phyloP scores from a whole-genome alignment of 257 asterid species.

The Fraxinus cuspidata region DNA sequence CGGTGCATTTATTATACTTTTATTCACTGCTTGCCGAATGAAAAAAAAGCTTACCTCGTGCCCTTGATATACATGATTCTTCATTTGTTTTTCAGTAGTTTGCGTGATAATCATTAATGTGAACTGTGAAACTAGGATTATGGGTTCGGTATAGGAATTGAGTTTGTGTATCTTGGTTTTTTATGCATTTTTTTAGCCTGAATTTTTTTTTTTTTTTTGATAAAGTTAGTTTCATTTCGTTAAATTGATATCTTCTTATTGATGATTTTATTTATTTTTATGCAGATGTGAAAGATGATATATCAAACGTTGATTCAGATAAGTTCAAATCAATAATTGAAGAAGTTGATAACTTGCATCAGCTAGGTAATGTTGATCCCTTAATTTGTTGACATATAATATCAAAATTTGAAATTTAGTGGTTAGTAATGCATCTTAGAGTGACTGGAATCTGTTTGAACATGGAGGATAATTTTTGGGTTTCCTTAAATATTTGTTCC shows the following conservation, averaged over 20 bases:
- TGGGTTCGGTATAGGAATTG: background rate
- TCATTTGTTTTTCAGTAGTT: background rate
- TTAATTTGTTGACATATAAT: background rate
- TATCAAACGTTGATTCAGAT: conserved; percentile 61
- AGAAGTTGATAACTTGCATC: conserved; percentile 82
- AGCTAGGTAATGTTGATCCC: conserved; percentile 55
- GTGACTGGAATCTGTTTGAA: background rate
- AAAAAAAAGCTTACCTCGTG: background rate
- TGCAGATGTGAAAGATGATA: conserved; percentile 87
- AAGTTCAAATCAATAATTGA: conserved; percentile 67
- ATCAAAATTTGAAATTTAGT: background rate
- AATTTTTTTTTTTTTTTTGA: no score
- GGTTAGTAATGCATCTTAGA: background rate
- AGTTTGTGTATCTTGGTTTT: background rate
- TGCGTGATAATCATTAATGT: background rate
- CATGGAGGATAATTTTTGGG: background rate
- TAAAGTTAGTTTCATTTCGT: background rate
- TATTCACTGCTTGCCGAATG: background rate
- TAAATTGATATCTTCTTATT: background rate
- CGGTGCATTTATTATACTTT: background rate
- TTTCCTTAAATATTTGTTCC: background rate
- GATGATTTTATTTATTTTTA: conserved; percentile 6
- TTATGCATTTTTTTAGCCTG: background rate
- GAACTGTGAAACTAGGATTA: background rate
- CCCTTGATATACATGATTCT: background rate